Evolutionary conservation across 73 alveolate genomes (phyloP), one percentile per base, ranked within the genome.

Genomic region (Breviolum minutum): DNA sequence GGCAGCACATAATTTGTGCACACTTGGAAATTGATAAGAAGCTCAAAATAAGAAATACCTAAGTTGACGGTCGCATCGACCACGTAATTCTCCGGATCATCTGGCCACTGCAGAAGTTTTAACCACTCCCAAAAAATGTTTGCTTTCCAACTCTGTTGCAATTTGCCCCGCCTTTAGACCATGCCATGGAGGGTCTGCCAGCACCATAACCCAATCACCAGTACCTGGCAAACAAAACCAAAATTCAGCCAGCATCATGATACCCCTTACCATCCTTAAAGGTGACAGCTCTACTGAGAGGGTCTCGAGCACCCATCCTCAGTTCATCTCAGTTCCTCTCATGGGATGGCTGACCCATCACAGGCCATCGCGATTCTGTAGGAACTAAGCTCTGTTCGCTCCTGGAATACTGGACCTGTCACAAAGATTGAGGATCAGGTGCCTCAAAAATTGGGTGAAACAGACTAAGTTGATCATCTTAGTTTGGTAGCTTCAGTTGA

Each of bases 141-240:
- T 40, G 54, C 54, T 40, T 40, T 40, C 54, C 54, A 40, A 40
- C 54, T 40, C 54, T 40, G 54, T 40, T 3, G 54, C 19, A 79
- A 27, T 79, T 62, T 27, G n/a, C 22, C 61, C 20, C 40, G 95
- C 95, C 95, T 90, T 90, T 30, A 90, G 97, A 22, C 97, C 97
- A 22, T 90, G 73, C 95, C 97, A 90, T 4, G 97, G 97, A 60
- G 97, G 97, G 13, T 69, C 87, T 10, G 97, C 87, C 22, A 90
- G 54, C 61, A 90, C 97, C 88, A 71, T 76, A 30, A 90, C 97
- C 97, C 97, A 90, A 62, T 90, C 97, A 70, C 97, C 97, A 19
- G n/a, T 22, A 26, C 71, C 96, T 89, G 96, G 96, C 84, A 29
- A 69, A 69, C 17, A 26, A 20, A 77, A 10, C 89, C 9, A 80